These are phyloP conservation scores for Pholiota conissans DNA, from an alignment of 768 basidiomycete species.

Conservation along the genomic window DNA sequence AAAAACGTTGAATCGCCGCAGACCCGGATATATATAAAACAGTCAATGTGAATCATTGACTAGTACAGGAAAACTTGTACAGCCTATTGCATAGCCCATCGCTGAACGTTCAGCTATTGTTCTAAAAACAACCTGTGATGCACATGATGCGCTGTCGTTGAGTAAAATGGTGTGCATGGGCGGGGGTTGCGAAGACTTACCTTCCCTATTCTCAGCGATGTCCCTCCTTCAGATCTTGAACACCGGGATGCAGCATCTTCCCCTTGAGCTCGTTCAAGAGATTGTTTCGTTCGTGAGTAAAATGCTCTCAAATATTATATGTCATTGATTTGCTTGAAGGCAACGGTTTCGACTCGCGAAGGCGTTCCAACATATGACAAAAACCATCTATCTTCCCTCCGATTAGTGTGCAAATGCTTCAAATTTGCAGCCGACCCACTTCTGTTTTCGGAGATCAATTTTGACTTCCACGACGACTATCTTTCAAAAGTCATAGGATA, in stretches of 20 bases:
- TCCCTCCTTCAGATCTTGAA: neutral
- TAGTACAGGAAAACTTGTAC: no score
- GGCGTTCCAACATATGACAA: neutral
- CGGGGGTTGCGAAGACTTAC: no score
- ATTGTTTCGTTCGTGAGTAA: conserved; percentile 7
- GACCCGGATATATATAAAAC: no score
- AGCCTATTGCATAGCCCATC: no score
- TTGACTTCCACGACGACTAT: conserved; percentile 2
- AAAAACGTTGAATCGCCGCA: no score
- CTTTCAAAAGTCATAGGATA: neutral
- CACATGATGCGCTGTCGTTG: no score
- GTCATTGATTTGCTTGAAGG: neutral
- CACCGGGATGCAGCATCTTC: conserved; percentile 6
- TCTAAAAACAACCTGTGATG: no score
- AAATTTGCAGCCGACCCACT: conserved; percentile 5
- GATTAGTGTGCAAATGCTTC: conserved; percentile 7
- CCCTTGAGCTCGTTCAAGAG: conserved; percentile 11
- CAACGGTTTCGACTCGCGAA: neutral
- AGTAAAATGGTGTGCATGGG: no score
- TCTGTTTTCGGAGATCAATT: conserved; percentile 7
- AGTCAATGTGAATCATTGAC: no score
- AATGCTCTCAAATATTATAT: no score
- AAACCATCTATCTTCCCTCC: neutral
- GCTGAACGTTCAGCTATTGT: no score
- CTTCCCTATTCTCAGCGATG: neutral